Evolutionary conservation across 768 basidiomycete species (phyloP).

Genomic region (Antrodiella citrinella): DNA sequence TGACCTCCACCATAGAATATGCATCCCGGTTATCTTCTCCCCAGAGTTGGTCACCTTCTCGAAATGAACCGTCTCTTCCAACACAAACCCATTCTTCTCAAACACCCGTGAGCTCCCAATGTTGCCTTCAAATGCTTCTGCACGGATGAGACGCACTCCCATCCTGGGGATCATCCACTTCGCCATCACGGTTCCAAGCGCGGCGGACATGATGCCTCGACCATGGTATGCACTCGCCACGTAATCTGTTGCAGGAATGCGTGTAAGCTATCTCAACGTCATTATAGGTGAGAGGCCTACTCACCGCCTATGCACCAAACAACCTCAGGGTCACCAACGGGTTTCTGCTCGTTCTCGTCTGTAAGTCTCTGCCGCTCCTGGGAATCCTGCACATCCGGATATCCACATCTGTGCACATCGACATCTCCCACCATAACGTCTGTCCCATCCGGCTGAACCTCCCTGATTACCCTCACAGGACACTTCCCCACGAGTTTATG

Average conservation of each 20-base stretch:
- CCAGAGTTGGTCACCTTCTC: conserved; percentile 5
- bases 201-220: conserved; percentile 68
- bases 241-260: conserved; percentile 36
- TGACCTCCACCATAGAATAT: conserved; percentile 19
- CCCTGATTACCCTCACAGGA: conserved; percentile 45
- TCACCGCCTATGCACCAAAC: conserved; percentile 57
- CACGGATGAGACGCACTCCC: conserved; percentile 41
- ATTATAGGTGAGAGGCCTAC: conserved; percentile 15
- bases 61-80: conserved; percentile 31
- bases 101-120: conserved; percentile 56
- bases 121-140: conserved; percentile 43
- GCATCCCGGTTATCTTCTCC: conserved; percentile 2
- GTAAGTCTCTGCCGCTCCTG: conserved; percentile 28
- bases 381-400: conserved; percentile 27
- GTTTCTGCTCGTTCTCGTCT: conserved; percentile 33
- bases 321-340: conserved; percentile 45
- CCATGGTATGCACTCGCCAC: conserved; percentile 55
- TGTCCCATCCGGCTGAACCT: conserved; percentile 45
- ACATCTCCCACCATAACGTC: conserved; percentile 47
- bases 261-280: neutral
- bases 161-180: conserved; percentile 62
- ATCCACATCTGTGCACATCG: conserved; percentile 24
- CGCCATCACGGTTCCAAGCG: conserved; percentile 41
- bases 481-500: conserved; percentile 30
- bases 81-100: conserved; percentile 53